Evolutionary conservation across 768 basidiomycete genomes (phyloP), one percentile per base, ranked within the genome.

Genomic region (Cystobasidium tubakii): DNA sequence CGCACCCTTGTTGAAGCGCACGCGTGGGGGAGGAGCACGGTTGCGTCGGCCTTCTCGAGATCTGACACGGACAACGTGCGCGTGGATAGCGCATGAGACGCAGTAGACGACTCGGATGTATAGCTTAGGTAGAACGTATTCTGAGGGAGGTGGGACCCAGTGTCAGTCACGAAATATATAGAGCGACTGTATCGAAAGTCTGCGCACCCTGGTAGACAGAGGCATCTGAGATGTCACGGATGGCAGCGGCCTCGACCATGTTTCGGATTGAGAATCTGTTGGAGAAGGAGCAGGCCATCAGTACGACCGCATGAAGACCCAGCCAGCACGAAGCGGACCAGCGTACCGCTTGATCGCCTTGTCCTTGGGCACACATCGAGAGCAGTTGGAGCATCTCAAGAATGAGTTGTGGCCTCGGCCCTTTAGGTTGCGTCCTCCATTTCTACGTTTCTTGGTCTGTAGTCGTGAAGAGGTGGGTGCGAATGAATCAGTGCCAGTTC

Each of bases 321-420:
- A 62, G 23, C 54, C 29, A 39, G 15, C 13, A 4, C 9, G 10
- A 19, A 33, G 57, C 57, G 6, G 23, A 29, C 33, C 31, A 42
- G 36, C 60, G 31, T 66, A 69, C 66, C 66, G 55, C 74, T 75
- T 75, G 57, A 76, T 76, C 6, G 76, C 82, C 81, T 83, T 76
- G 74, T 76, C 76, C 74, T 76, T 79, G 86, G 89, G 74, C 96
- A 74, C 93, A 82, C 91, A 93, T 79, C 96, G 90, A 81, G 92
- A 92, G 87, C 96, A 99, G 88, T 99, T 99, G 78, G 93, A 94
- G 87, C 96, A 99, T 80, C 96, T 90, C 81, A 99, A 87, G 82
- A 90, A 91, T 76, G 83, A 86, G 83, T 92, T 91, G 84, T 96
- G 93, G 83, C 95, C 96, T 81, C 96, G 92, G 80, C 94, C 92